Evolutionary conservation across 1,139 yeast species (phyloP), one percentile per base, ranked within the genome.

Genomic region (Sugiyamaella japonica): DNA sequence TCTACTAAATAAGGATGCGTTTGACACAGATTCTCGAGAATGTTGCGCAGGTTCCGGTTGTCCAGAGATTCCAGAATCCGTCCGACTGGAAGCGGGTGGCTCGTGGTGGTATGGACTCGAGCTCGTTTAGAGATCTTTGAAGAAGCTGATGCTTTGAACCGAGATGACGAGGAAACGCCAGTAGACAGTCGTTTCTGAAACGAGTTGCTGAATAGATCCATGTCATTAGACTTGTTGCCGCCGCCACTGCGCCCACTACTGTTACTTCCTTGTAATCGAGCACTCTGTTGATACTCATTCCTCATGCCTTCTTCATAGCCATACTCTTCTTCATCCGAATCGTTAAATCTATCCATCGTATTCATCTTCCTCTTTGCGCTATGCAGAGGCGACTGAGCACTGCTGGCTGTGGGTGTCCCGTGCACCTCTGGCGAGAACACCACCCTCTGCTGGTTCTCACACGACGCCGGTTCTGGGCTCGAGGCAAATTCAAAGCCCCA

Each of bases 11-110:
- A 87, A 0, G 95, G 95, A 66, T 85, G 86, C 29, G 72, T 68
- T 23, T 75, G 73, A 29, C 87, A 76, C 52, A 88, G 73, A 38
- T 76, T 73, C 45, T 74, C 72, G 36, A 89, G 71, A 44, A 89
- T 68, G 15, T 67, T 65, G 63, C 82, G 84, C 43, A 89, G 73
- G 32, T 82, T 75, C 43, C 73, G 67, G 55, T 79, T 79, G 68
- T 84, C 86, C 58, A 88, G 72, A 6, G 86, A 82, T 68, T 88
- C 95, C 28, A 88, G 76, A 31, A 86, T 70, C 57, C 95, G 75
- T 48, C 73, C 68, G 23, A 85, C 68, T 1, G 91, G 87, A 55
- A 86, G 74, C 1, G 70, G 74, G 17, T 71, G 70, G 8, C 76
- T 73, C 13, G 57, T 42, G 10, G 66, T 59, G 15, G 62, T 58